Conservation (phyloP, 768 basidiomycete genomes). For the Kwoniella europaea region DNA sequence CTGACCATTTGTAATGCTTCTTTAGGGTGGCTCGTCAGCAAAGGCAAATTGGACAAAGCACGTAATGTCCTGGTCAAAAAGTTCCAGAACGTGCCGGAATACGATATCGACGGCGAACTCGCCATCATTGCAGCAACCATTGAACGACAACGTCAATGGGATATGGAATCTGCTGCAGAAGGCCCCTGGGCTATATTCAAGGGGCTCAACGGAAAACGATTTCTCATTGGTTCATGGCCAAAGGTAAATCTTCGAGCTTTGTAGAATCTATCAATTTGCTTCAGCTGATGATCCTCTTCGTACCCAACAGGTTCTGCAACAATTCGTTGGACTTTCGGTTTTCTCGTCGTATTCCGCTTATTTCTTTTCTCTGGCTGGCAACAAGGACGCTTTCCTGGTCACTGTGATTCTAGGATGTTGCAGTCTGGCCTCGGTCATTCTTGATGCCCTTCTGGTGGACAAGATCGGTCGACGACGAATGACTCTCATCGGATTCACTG, state of each 20-base stretch:
- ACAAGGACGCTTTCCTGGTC: constrained; percentile 26
- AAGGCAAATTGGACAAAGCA: constrained; percentile 32
- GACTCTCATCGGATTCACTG: constrained; percentile 33
- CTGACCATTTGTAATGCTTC: background rate
- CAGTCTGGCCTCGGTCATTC: constrained; percentile 15
- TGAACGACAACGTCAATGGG: constrained; percentile 27
- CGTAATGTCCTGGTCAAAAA: constrained; percentile 19
- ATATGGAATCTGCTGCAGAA: constrained; percentile 7
- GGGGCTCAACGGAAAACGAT: constrained; percentile 37
- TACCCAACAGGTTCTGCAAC: constrained; percentile 25
- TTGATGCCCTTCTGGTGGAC: constrained; percentile 26
- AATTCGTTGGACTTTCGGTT: constrained; percentile 36
- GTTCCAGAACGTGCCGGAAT: constrained; percentile 16
- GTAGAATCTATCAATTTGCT: background rate
- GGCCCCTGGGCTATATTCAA: constrained; percentile 33
- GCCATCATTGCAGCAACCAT: constrained; percentile 31
- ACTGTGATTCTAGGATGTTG: constrained; percentile 20
- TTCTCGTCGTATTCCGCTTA: constrained; percentile 34
- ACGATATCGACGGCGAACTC: constrained; percentile 30
- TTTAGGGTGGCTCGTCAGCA: constrained; percentile 33
- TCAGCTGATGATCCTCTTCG: background rate
- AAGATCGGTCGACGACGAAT: constrained; percentile 32
- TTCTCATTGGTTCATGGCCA: constrained; percentile 41
- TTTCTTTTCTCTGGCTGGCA: constrained; percentile 33
- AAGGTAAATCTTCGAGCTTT: constrained; percentile 23